Evolutionary conservation across 768 basidiomycete species (phyloP).

Genomic region (Collybiopsis confluens): DNA sequence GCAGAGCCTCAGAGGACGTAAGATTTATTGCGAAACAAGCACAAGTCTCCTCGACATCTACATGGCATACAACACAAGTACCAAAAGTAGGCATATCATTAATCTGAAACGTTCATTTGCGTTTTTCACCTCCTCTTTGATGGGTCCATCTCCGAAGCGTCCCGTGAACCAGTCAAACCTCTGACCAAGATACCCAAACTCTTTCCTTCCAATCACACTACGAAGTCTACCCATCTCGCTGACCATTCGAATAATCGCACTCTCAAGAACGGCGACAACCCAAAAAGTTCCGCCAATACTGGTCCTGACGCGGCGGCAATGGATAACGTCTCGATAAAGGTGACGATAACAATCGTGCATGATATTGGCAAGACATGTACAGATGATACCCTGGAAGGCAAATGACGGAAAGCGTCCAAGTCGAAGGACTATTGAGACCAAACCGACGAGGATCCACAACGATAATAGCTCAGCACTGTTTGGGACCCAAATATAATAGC

Average conservation of each 20-base stretch:
- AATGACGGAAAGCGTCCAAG: conserved; percentile 10
- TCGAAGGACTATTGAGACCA: neutral
- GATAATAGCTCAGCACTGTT: conserved; percentile 46
- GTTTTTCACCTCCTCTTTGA: conserved; percentile 40
- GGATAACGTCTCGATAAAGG: conserved; percentile 35
- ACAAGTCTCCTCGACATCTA: no score
- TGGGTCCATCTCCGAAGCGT: conserved; percentile 33
- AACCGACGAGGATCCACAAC: conserved; percentile 15
- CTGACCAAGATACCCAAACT: conserved; percentile 29
- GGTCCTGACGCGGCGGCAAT: conserved; percentile 27
- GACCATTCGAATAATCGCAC: conserved; percentile 45
- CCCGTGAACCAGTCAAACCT: conserved; percentile 58
- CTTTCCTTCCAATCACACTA: conserved; percentile 41
- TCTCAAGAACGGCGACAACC: conserved; percentile 42
- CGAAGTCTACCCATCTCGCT: conserved; percentile 45
- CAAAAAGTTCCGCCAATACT: conserved; percentile 31
- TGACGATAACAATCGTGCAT: conserved; percentile 48
- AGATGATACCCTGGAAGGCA: conserved; percentile 17
- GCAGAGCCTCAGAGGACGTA: no score
- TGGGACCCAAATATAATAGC: conserved; percentile 41
- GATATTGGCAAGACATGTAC: conserved; percentile 33
- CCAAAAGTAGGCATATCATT: neutral
- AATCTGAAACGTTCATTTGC: conserved; percentile 22
- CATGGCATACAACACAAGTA: no score
- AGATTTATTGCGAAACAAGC: no score